A percentile compares a stretch with the other conserved stretches of the same genome.
phyloP scores from a whole-genome alignment of 305 asterid genomes.

The Ruellia speciosa region DNA sequence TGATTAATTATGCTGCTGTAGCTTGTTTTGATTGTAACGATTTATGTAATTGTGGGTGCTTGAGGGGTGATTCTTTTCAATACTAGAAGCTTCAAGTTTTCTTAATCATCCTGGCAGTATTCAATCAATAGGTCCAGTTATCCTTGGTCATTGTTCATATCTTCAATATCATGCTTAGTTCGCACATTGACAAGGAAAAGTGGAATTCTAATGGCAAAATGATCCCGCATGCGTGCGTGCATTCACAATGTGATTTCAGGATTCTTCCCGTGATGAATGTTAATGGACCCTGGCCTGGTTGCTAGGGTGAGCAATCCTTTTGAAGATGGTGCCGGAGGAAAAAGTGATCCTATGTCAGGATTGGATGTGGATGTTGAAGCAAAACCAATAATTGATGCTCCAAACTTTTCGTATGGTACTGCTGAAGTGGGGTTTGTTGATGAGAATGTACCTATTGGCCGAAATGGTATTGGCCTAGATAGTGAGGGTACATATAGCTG shows the following conservation, averaged over 20 bases:
- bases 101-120: constrained; percentile 1
- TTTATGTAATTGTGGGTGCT: background rate
- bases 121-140: constrained; percentile 1
- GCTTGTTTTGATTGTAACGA: constrained; percentile 12
- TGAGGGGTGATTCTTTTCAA: constrained; percentile 11
- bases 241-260: constrained; percentile 19
- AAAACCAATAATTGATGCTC: constrained; percentile 19
- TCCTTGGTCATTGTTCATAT: background rate
- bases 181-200: constrained; percentile 4
- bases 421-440: constrained; percentile 24
- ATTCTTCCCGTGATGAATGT: constrained; percentile 30
- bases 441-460: constrained; percentile 25
- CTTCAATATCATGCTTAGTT: constrained; percentile 10
- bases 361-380: constrained; percentile 20
- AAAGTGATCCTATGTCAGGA: constrained; percentile 15
- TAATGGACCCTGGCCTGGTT: constrained; percentile 31
- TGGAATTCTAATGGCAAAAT: background rate
- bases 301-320: constrained; percentile 21
- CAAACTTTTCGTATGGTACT: constrained; percentile 19
- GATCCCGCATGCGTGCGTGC: background rate
- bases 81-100: background rate
- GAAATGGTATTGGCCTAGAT: constrained; percentile 33
- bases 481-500: constrained; percentile 49
- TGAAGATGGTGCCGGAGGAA: constrained; percentile 16
- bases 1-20: constrained; percentile 7